Base-by-base conservation (phyloP, 139 green algal species). In the Chlamydomonas applanata region DNA sequence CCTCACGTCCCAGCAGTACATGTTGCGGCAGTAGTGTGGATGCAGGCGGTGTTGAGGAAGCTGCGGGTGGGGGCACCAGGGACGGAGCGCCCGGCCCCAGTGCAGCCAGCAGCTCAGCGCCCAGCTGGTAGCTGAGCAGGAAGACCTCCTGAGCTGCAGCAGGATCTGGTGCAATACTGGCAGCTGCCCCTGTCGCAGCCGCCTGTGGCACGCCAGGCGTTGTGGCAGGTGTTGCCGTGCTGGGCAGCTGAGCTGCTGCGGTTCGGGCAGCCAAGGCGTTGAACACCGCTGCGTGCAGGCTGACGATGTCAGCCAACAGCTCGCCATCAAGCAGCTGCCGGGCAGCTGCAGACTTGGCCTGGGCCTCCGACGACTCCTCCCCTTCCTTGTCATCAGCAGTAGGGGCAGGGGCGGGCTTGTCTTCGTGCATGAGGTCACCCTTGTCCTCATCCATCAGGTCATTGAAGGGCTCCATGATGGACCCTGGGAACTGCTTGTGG, bases 261-360 rank as follows among this genome's bases (percentile, higher is more conserved):
- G 40, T 49, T 7, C 40, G 40, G 7, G 63, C 53, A 25, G 70
- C 65, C 27, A 88, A 54, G 2, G 49, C 62, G 54, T 29, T 34
- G 57, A 77, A 86, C 36, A 90, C 79, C 33, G 60, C 70, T 1
- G 53, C 36, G 64, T 95, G 89, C 65, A 91, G 57, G 4, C 25
- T 30, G 14, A 94, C 92, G 1, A 93, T 68, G 4, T 95, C 82
- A 20, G 65, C 59, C 54, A 94, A 75, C 34, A 93, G 40, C 46
- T 87, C 72, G 1, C 91, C 91, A 24, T 91, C 75, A 27, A 94
- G 70, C 62, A 95, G 75, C 64, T 85, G 73, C 65, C 74, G 54
- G 24, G 86, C 83, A 40, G 76, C 80, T 56, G 69, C 62, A 45
- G 74, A 89, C n/a, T 33, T 40, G 5, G 84, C 83, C 74, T 91